Evolutionary conservation across 2,329 filamentous ascomycete genomes (phyloP), one percentile per base, ranked within the genome.

Genomic region (Arthrobotrys conoides): DNA sequence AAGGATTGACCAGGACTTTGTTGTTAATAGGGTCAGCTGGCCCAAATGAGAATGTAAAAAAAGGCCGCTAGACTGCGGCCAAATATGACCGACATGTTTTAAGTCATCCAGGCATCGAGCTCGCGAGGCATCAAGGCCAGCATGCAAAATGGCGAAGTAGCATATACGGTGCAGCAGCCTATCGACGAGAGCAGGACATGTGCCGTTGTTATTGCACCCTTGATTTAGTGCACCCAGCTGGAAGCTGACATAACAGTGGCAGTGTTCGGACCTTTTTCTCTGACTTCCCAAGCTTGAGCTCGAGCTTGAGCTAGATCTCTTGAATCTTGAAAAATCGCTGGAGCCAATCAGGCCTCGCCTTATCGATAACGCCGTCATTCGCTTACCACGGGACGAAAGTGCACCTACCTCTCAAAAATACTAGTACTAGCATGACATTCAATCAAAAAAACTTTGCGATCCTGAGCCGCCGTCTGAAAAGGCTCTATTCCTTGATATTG

Each of bases 21-120:
- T 70, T 77, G 67, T 55, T 68, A 59, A 78, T 55, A 20, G 72
- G 75, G 71, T 78, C 75, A 78, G 75, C 75, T 78, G 75, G 75
- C 68, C 68, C 68, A 22, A 5, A 49, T 41, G 38, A 41, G 24
- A 59, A 22, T 33, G 22, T 12, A 36, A 24, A 36, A 59, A 69
- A 76, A 55, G 63, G 63, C 44, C 63, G 41, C 51, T 63, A 55
- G 51, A 67, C 48, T 66, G 61, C 61, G 51, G 69, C 49, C 55
- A 49, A 61, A 61, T 20, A 36, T 36, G 53, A 59, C 57, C 16
- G 51, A 48, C 30, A 51, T 64, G 48, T 49, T n/a, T 66, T 36
- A 44, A 36, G 22, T 67, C 46, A 59, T 65, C 51, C 30, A 66
- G 41, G 30, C 18, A 22, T 71, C 36, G 57, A n/a, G n/a, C n/a